phyloP scores from a whole-genome alignment of 306 rosid species.

The Rosa multiflora region DNA sequence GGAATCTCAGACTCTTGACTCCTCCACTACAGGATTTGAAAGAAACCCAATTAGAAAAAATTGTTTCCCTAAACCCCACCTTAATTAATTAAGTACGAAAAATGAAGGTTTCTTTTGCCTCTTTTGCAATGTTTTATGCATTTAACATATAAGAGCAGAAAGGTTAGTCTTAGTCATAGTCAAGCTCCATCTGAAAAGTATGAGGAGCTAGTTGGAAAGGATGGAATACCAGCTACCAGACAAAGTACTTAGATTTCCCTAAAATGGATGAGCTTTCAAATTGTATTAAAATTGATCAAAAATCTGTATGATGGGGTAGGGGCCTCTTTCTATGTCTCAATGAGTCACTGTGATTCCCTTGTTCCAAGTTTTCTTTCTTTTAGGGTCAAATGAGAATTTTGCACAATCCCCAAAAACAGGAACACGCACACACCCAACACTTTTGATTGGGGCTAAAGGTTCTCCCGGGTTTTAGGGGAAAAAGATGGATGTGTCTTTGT shows the following conservation, averaged over 20 bases:
- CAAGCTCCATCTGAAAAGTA: conserved; percentile 65
- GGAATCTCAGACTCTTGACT: conserved; percentile 66
- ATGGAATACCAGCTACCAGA: conserved; percentile 18
- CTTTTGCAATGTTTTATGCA: neutral
- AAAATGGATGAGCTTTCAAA: conserved; percentile 23
- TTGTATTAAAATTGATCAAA: conserved; percentile 16
- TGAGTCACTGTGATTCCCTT: neutral
- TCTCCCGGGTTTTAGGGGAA: conserved; percentile 88
- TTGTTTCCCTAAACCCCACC: conserved; percentile 48
- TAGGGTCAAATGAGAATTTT: conserved; percentile 50
- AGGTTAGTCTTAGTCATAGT: conserved; percentile 55
- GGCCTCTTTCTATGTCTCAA: conserved; percentile 15
- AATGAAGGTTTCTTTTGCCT: conserved; percentile 11
- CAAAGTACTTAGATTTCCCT: conserved; percentile 27
- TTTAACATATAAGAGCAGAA: conserved; percentile 36
- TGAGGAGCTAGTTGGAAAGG: conserved; percentile 32
- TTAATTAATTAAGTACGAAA: conserved; percentile 20
- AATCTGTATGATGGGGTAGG: conserved; percentile 11
- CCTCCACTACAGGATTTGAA: conserved; percentile 58
- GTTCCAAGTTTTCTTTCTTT: neutral
- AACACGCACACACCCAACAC: conserved; percentile 25
- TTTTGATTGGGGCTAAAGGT: conserved; percentile 49
- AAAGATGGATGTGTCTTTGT: conserved; percentile 66
- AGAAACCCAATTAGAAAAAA: conserved; percentile 37
- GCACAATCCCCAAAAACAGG: conserved; percentile 72